Evolutionary conservation across 2,329 filamentous ascomycete genomes (phyloP).

Genomic region (Cordyceps farinosa): DNA sequence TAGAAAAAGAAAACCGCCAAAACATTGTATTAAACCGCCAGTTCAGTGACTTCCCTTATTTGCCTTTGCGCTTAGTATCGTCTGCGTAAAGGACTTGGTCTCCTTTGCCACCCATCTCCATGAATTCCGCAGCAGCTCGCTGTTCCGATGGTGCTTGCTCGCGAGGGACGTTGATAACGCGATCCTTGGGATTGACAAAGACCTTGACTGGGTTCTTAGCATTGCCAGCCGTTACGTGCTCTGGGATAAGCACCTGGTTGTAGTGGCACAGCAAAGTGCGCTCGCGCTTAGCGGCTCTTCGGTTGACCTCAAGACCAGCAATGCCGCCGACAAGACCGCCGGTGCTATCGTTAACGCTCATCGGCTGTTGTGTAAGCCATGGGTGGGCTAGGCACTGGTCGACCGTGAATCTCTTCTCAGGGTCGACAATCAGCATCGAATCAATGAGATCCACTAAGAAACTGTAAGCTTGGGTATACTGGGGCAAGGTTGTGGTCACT

Average conservation of each 20-base stretch:
- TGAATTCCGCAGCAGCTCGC: slow-evolving; percentile 71
- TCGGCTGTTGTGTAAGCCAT: slow-evolving; percentile 67
- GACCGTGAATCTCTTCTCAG: slow-evolving; percentile 77
- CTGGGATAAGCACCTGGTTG: slow-evolving; percentile 63
- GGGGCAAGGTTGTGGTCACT: slow-evolving; percentile 27
- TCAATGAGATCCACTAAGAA: slow-evolving; percentile 79
- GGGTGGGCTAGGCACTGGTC: slow-evolving; percentile 89
- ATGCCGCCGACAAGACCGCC: slow-evolving; percentile 89
- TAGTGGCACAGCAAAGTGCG: slow-evolving; percentile 79
- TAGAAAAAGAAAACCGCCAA: neutral
- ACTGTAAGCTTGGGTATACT: neutral
- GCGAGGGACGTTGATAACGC: slow-evolving; percentile 37
- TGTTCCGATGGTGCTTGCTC: slow-evolving; percentile 66
- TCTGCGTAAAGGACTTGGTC: slow-evolving; percentile 74
- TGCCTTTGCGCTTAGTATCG: slow-evolving; percentile 40
- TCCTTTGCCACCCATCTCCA: slow-evolving; percentile 79
- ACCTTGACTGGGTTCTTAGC: slow-evolving; percentile 65
- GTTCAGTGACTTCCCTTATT: slow-evolving; percentile 15
- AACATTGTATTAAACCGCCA: neutral
- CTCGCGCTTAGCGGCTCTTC: slow-evolving; percentile 74
- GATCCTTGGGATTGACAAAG: slow-evolving; percentile 64
- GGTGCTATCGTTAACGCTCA: slow-evolving; percentile 76
- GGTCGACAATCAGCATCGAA: slow-evolving; percentile 86
- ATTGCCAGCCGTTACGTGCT: slow-evolving; percentile 52
- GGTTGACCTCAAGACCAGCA: slow-evolving; percentile 75